Evolutionary conservation across 2,329 filamentous ascomycete genomes (phyloP).

Genomic region (Ceratocystis ficicola): DNA sequence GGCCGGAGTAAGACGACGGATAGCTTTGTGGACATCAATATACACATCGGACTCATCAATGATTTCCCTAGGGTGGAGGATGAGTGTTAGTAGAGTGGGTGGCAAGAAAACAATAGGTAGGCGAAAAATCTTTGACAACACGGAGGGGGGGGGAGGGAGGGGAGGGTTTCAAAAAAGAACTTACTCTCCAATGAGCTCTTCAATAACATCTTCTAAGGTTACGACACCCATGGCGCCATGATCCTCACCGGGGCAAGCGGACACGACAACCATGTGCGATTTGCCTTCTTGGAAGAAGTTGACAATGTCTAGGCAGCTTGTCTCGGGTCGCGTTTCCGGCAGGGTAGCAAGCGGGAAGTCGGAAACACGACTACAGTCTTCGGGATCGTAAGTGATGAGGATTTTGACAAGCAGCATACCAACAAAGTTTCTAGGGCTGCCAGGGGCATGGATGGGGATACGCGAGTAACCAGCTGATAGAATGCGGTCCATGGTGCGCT

Average conservation of each 20-base stretch:
- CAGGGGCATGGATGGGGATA: slow-evolving; percentile 83
- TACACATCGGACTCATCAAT: slow-evolving; percentile 98
- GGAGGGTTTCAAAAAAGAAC: slow-evolving; percentile 32
- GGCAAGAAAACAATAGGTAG: too few species aligned
- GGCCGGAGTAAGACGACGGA: slow-evolving; percentile 73
- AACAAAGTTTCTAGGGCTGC: slow-evolving; percentile 76
- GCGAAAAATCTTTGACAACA: too few species aligned
- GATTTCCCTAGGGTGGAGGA: slow-evolving; percentile 56
- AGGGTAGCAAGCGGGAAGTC: slow-evolving; percentile 90
- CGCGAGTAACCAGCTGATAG: slow-evolving; percentile 88
- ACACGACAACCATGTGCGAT: slow-evolving; percentile 96
- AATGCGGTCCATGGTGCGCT: slow-evolving; percentile 87
- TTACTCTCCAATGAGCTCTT: slow-evolving; percentile 94
- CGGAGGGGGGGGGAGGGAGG: not conserved
- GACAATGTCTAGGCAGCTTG: slow-evolving; percentile 93
- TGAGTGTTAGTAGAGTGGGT: slow-evolving; percentile 24
- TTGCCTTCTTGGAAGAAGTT: slow-evolving; percentile 99
- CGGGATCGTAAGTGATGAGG: slow-evolving; percentile 94
- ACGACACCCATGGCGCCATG: slow-evolving; percentile 86
- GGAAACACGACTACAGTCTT: slow-evolving; percentile 73
- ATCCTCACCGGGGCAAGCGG: slow-evolving; percentile 77
- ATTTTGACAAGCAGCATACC: slow-evolving; percentile 99
- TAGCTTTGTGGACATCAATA: slow-evolving; percentile 95
- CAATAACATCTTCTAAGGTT: slow-evolving; percentile 94
- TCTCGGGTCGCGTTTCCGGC: slow-evolving; percentile 87